Percentiles rank a stretch among this genome's conserved stretches.
Evolutionary conservation across 805 yeast species (phyloP).

Genomic region (Yarrowia osloensis): DNA sequence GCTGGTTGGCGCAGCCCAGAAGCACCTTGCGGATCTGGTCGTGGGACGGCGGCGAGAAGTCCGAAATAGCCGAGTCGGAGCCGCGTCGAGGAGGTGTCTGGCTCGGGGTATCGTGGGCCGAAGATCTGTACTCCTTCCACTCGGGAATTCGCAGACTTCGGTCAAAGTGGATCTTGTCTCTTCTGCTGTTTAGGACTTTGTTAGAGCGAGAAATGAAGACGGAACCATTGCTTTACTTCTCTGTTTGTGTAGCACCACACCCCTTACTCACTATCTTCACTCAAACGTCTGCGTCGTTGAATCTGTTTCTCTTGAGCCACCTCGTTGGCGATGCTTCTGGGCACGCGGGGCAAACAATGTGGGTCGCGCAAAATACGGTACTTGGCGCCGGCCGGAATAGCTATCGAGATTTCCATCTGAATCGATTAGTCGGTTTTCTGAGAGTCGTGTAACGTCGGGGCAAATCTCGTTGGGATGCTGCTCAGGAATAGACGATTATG

Average conservation of each 20-base stretch:
- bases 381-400: conserved; percentile 37
- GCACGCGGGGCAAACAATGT: conserved; percentile 36
- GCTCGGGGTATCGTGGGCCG: conserved; percentile 4
- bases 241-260: not conserved
- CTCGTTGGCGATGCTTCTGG: conserved; percentile 32
- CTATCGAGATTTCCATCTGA: conserved; percentile 31
- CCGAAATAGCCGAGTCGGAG: conserved; percentile 10
- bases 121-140: conserved; percentile 15
- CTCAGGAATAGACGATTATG: not conserved
- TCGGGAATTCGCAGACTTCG: conserved; percentile 19
- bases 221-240: not conserved
- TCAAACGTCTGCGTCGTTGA: conserved; percentile 34
- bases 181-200: conserved; percentile 6
- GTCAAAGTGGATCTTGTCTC: conserved; percentile 22
- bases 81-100: conserved; percentile 6
- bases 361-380: conserved; percentile 38
- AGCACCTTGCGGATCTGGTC: conserved; percentile 1
- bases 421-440: no score
- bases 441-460: no score
- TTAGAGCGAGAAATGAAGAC: not conserved
- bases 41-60: conserved; percentile 2
- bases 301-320: conserved; percentile 33
- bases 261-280: conserved; percentile 35
- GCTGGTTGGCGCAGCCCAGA: not conserved
- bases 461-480: no score